A percentile compares a stretch with the other conserved stretches of the same genome.
phyloP scores from a whole-genome alignment of 345 rosid genomes.

The Populus euphratica region DNA sequence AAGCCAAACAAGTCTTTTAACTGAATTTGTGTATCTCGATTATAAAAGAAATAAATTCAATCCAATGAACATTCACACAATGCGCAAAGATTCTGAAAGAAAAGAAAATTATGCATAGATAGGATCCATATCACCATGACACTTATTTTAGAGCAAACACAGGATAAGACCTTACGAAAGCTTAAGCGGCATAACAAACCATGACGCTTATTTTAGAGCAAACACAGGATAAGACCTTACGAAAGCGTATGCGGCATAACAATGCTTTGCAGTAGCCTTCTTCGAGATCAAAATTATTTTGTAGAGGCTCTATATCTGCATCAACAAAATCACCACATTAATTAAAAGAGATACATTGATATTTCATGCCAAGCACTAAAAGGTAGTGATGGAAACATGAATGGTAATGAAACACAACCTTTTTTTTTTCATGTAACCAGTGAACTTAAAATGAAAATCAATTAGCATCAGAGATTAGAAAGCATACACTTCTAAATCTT shows the following conservation, averaged over 20 bases:
- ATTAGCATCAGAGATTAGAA: background rate
- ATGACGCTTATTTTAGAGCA: no score
- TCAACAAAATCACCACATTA: slow-evolving; percentile 12
- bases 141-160: slow-evolving; percentile 31
- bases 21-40: background rate
- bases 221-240: slow-evolving; percentile 79
- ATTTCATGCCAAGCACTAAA: background rate
- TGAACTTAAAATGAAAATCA: background rate
- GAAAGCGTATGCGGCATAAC: slow-evolving; percentile 92
- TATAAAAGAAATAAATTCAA: background rate
- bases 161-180: slow-evolving; percentile 97
- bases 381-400: background rate
- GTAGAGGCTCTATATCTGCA: slow-evolving; percentile 89
- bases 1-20: background rate
- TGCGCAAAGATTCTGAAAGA: background rate
- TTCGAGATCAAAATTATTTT: slow-evolving; percentile 60
- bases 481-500: background rate
- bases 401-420: background rate
- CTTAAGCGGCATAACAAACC: slow-evolving; percentile 76
- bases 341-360: background rate
- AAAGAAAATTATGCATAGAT: background rate
- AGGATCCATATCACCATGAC: slow-evolving; percentile 5
- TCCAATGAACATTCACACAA: background rate
- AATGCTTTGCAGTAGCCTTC: slow-evolving; percentile 89
- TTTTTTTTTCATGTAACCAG: background rate